Conservation (phyloP, 768 basidiomycete species). For the Xerocomellus intermedius region DNA sequence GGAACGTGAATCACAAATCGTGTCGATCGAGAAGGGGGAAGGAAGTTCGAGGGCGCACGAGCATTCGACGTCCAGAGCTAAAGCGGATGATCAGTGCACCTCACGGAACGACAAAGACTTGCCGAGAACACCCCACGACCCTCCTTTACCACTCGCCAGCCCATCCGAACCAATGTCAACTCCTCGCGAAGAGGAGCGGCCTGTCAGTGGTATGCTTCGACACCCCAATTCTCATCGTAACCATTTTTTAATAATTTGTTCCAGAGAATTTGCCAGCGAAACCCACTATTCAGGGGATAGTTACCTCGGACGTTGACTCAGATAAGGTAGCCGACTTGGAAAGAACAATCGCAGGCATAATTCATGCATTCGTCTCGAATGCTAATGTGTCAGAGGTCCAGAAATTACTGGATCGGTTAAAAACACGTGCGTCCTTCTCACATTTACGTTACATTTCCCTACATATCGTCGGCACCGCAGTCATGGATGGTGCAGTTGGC, state of each 20-base stretch:
- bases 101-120: too few relatives aligned
- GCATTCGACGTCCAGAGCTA: neutral
- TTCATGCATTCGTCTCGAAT: neutral
- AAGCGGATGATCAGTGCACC: too few relatives aligned
- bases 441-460: neutral
- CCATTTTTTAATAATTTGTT: neutral
- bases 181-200: neutral
- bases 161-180: too few relatives aligned
- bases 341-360: too few relatives aligned
- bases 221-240: neutral
- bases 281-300: neutral
- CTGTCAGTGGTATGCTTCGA: neutral
- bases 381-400: neutral
- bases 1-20: neutral
- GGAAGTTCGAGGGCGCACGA: neutral
- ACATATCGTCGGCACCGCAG: neutral
- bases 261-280: neutral
- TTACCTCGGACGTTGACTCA: neutral
- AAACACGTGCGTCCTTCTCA: neutral
- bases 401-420: neutral
- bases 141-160: too few relatives aligned
- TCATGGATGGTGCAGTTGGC: neutral
- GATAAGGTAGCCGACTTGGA: neutral
- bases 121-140: too few relatives aligned
- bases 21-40: neutral